Evolutionary conservation across 1,284 basidiomycete species (phyloP), one percentile per base, ranked within the genome.

Genomic region (Phellinidium pouzarii): DNA sequence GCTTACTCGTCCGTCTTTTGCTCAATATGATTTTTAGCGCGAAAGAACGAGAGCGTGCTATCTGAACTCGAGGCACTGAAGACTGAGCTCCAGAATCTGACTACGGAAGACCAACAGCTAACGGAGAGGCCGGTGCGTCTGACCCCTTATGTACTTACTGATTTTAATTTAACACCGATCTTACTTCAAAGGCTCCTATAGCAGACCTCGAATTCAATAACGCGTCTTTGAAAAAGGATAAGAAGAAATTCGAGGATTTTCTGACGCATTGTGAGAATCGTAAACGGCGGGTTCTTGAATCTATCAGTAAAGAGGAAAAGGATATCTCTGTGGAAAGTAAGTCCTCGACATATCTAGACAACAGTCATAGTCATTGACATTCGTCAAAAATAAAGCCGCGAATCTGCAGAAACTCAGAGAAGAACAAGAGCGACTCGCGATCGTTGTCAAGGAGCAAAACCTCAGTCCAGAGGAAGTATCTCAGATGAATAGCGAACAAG

Each of bases 401-500:
- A 74, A 78, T 50, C 69, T 90, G 42, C 78, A 82, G 50, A 74
- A 77, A 48, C 69, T 87, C 27, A 77, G 75, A 59, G 66, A 68
- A 27, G 86, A 92, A 59, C 77, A 85, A 54, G 70, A 71, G n/a
- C 75, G 76, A 52, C 72, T 91, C 22, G 68, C 72, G 7, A 74
- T 77, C 1, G 77, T 87, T 9, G 87, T 94, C 19, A 80, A 82
- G 60, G 80, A 75, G 36, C 91, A 94, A 66, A 93, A 94, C 63
- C 75, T 94, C 27, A 79, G 85, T 1, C 85, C 85, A 0, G 89
- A 93, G 64, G 91, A 94, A 68, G 89, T 92, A 40, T 71, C 78
- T 45, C 80, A 82, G 31, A 94, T 94, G 91, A 93, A 84, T 59
- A 82, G 81, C 12, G 90, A 93, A 59, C 85, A 89, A 58, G 87